These are phyloP conservation scores for Jimgerdemannia flammicorona DNA, from an alignment of 192 early-diverging fungal species.

Conservation along the genomic window DNA sequence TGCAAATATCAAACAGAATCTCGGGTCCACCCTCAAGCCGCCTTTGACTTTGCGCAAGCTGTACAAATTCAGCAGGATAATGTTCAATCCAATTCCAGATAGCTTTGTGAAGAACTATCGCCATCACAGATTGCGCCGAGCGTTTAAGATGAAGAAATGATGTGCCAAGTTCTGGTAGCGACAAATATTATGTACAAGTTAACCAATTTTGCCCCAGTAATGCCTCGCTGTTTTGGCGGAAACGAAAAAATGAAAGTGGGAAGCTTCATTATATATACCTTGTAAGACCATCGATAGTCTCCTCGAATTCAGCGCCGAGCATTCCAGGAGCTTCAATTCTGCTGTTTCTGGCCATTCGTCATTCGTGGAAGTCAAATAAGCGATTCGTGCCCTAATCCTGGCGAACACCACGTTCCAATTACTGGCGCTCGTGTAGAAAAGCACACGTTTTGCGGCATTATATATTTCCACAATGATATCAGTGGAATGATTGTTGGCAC, in stretches of 20 bases:
- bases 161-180: conserved; percentile 37
- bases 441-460: conserved; percentile 77
- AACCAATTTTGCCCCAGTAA: not conserved
- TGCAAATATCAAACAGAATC: conserved; percentile 70
- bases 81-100: conserved; percentile 95
- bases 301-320: conserved; percentile 71
- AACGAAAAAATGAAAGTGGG: not conserved
- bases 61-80: conserved; percentile 80
- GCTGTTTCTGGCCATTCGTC: conserved; percentile 71
- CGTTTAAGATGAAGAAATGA: conserved; percentile 58
- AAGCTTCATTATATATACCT: conserved; percentile 28
- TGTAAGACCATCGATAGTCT: conserved; percentile 67
- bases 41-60: conserved; percentile 61
- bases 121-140: conserved; percentile 69
- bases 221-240: conserved; percentile 8
- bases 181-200: not conserved
- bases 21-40: conserved; percentile 68
- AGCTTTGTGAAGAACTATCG: conserved; percentile 69
- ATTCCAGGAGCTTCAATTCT: conserved; percentile 86
- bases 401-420: conserved; percentile 86
- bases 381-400: conserved; percentile 63
- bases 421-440: conserved; percentile 83
- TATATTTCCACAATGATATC: conserved; percentile 71
- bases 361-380: conserved; percentile 55
- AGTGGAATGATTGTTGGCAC: conserved; percentile 29